Evolutionary conservation across 208 protist species (phyloP), one percentile per base, ranked within the genome.

Genomic region (Leishmania lainsoni): DNA sequence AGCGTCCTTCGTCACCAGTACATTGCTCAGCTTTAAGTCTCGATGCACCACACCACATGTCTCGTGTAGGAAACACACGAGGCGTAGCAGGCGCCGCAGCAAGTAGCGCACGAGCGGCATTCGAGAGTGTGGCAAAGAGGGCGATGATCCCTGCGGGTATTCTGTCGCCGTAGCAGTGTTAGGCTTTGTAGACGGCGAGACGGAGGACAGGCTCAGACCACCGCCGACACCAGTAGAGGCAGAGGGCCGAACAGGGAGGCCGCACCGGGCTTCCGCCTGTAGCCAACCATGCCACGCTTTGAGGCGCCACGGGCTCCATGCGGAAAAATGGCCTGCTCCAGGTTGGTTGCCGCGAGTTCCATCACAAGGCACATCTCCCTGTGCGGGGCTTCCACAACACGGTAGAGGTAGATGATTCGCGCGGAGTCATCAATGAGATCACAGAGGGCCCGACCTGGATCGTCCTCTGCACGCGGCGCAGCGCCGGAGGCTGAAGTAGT

Each of bases 11-110:
- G 80, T 82, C 73, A 98, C 88, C 49, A 98, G 88, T 59, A 98
- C 83, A 75, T 98, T 98, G 76, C 90, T 94, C 9, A 94, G 79
- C 56, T 98, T 98, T n/a, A 98, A 66, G 83, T 98, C 96, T 42
- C 96, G 86, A 80, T 98, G 95, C 54, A 96, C 69, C 16, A 98
- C 88, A 76, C 79, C 78, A 75, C 94, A 98, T 17, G 91, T 72
- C 35, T 93, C 81, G 79, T 96, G 93, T 29, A 98, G 88, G 76
- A 91, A 95, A 20, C 78, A 78, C 42, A 96, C 83, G 26, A 96
- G 83, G 22, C 86, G 68, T 42, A 96, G 83, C 49, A 96, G 84
- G 29, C 90, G 92, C 0, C 93, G 92, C 84, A 98, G 83, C 26
- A 98, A 79, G 74, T 92, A 96, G 74, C 87, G 89, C 51, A 96